These are phyloP conservation scores for Dioscorea zingiberensis DNA, from an alignment of 106 monocot genomes.

Conservation along the genomic window DNA sequence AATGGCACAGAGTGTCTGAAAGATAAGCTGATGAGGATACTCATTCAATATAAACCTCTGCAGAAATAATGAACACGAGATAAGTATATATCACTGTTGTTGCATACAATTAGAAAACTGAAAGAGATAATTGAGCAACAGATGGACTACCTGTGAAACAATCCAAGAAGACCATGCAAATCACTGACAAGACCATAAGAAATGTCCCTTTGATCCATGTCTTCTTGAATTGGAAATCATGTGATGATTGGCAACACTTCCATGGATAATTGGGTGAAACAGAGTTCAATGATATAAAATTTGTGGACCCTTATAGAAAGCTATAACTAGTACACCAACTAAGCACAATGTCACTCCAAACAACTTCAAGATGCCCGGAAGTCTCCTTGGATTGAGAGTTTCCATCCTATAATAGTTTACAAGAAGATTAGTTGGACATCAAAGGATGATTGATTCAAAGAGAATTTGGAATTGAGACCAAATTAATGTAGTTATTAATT, in stretches of 20 bases:
- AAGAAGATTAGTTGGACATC: too few species aligned
- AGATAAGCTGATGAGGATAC: not conserved
- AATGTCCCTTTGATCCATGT: not conserved
- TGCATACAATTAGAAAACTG: not conserved
- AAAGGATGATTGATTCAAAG: not conserved
- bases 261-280: conserved; percentile 5
- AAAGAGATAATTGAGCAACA: not conserved
- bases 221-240: not conserved
- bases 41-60: not conserved
- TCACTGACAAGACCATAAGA: not conserved
- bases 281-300: conserved; percentile 1
- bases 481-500: not conserved
- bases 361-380: conserved; percentile 25
- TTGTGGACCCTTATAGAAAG: conserved; percentile 10
- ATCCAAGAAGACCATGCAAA: not conserved
- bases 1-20: not conserved
- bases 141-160: not conserved
- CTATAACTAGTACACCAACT: conserved; percentile 5
- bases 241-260: not conserved
- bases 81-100: not conserved
- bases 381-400: conserved; percentile 15
- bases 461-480: not conserved
- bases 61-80: not conserved
- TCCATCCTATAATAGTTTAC: conserved; percentile 29
- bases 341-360: conserved; percentile 22